phyloP scores from a whole-genome alignment of 352 stramenopile genomes.

The Globisporangium recalcitrans region DNA sequence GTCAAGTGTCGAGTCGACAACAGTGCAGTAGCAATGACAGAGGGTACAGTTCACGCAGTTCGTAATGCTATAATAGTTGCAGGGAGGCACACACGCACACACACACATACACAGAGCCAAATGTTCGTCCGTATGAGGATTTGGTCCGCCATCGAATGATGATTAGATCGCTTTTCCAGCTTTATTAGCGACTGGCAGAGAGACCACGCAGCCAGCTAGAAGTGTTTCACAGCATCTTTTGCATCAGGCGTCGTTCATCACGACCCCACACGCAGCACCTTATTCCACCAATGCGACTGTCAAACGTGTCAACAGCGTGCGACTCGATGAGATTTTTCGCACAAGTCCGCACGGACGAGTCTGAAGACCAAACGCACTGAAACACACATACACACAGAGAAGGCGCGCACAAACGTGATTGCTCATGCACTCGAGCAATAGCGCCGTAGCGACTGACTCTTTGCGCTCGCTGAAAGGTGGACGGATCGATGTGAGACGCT shows the following conservation, averaged over 20 bases:
- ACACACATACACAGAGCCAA: not conserved
- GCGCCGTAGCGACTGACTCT: slow-evolving; percentile 1
- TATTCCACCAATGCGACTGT: not conserved
- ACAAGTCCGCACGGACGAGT: not conserved
- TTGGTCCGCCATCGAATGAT: not conserved
- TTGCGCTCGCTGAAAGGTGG: not conserved
- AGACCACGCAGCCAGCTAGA: too few species aligned
- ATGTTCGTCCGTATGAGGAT: not conserved
- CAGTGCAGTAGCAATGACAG: not conserved
- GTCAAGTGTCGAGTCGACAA: not conserved
- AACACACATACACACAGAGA: not conserved
- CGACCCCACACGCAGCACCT: too few species aligned
- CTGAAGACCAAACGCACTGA: not conserved
- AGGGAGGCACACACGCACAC: too few species aligned
- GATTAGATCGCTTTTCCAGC: not conserved
- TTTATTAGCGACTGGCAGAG: not conserved
- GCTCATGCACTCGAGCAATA: not conserved
- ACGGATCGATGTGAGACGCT: slow-evolving; percentile 5
- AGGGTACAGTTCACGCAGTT: not conserved
- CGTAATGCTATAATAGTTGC: too few species aligned
- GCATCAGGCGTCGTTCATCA: too few species aligned
- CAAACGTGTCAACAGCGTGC: slow-evolving; percentile 10
- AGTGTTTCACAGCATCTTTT: too few species aligned
- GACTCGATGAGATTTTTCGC: not conserved
- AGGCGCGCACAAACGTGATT: not conserved